Percentiles rank a stretch among this genome's conserved stretches.
Evolutionary conservation across 2,329 filamentous ascomycete species (phyloP).

Genomic region (Metarhizium humberi): DNA sequence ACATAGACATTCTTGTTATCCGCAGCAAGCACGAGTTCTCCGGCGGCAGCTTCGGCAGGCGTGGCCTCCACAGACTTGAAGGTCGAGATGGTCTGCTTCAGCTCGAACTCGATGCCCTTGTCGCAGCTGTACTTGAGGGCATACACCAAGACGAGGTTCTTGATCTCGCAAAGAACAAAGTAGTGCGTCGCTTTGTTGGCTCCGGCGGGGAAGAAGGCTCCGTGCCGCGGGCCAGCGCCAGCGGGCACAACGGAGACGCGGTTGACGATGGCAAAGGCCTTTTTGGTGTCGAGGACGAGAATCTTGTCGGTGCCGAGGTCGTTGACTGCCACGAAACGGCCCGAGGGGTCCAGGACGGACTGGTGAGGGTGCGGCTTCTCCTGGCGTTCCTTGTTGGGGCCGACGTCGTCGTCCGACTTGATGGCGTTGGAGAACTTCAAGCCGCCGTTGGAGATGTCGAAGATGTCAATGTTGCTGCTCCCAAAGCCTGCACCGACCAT

Average conservation of each 20-base stretch:
- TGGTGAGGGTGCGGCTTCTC: slow-evolving; percentile 33
- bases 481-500: slow-evolving; percentile 36
- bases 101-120: slow-evolving; percentile 24
- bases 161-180: slow-evolving; percentile 36
- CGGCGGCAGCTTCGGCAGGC: slow-evolving; percentile 30
- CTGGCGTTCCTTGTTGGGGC: slow-evolving; percentile 15
- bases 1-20: slow-evolving; percentile 38
- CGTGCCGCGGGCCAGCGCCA: slow-evolving; percentile 41
- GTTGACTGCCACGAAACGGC: slow-evolving; percentile 37
- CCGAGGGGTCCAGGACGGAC: slow-evolving; percentile 36
- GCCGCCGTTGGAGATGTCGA: slow-evolving; percentile 28
- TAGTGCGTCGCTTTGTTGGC: slow-evolving; percentile 31
- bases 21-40: slow-evolving; percentile 32
- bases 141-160: slow-evolving; percentile 34
- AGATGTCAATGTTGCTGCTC: slow-evolving; percentile 33
- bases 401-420: slow-evolving; percentile 21
- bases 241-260: slow-evolving; percentile 22
- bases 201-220: slow-evolving; percentile 33
- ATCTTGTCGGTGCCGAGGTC: slow-evolving; percentile 42
- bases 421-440: slow-evolving; percentile 30
- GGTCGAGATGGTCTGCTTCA: slow-evolving; percentile 28
- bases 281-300: slow-evolving; percentile 33
- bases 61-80: slow-evolving; percentile 24
- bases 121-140: slow-evolving; percentile 27
- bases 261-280: slow-evolving; percentile 30